phyloP scores from a whole-genome alignment of 2,329 filamentous ascomycete genomes.

The Calonectria crousiana region DNA sequence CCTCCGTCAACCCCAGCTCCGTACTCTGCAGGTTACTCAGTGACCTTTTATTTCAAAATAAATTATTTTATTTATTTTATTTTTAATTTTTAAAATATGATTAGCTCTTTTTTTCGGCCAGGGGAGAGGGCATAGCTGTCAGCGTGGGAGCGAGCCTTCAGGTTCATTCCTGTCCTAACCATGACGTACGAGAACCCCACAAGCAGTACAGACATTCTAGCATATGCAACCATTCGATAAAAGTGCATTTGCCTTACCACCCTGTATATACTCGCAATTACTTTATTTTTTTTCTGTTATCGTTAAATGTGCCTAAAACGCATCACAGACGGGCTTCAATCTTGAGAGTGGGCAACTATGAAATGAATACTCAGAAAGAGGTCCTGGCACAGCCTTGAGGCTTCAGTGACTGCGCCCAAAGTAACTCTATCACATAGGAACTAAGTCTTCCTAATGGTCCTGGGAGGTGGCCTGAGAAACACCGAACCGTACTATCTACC shows the following conservation, averaged over 20 bases:
- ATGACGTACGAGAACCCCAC: background rate
- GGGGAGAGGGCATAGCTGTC: background rate
- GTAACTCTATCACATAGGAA: background rate
- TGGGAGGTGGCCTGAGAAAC: background rate
- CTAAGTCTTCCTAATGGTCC: background rate
- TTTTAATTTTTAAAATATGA: background rate
- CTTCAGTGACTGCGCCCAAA: background rate
- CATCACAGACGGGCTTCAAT: background rate
- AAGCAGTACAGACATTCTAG: background rate
- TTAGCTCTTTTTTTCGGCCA: too few relatives aligned
- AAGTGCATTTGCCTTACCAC: background rate
- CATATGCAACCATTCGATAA: background rate
- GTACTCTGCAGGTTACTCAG: background rate
- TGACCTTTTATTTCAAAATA: too few relatives aligned
- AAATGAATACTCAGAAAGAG: background rate
- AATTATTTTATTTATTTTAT: too few relatives aligned
- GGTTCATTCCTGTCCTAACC: background rate
- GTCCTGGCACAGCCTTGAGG: background rate
- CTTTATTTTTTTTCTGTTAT: background rate
- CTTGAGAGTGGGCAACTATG: background rate
- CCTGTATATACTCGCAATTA: background rate
- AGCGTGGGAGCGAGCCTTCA: background rate
- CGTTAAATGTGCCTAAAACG: background rate
- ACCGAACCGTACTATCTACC: background rate
- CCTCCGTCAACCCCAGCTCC: conserved; percentile 21